Evolutionary conservation across 805 yeast species (phyloP).

Genomic region (Debaryomyces maramus): DNA sequence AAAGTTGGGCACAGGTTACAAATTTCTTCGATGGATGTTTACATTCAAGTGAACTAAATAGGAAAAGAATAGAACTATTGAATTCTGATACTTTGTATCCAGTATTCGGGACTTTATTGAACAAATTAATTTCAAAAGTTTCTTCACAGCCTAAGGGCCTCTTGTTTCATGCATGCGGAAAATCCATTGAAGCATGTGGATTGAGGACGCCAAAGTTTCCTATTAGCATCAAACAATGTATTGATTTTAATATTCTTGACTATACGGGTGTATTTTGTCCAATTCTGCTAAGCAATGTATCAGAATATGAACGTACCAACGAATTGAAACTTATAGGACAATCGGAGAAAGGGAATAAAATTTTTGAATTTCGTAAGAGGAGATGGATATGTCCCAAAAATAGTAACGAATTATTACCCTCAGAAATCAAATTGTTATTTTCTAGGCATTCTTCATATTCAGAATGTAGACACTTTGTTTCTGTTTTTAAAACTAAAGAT

Average conservation of each 20-base stretch:
- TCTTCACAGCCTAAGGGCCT: background rate
- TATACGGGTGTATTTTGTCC: slow-evolving; percentile 31
- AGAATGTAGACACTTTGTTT: slow-evolving; percentile 37
- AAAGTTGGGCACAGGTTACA: slow-evolving; percentile 45
- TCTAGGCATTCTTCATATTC: slow-evolving; percentile 50
- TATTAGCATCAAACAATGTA: slow-evolving; percentile 35
- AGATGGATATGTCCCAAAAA: slow-evolving; percentile 29
- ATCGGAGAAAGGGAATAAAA: slow-evolving; percentile 21
- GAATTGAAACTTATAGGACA: slow-evolving; percentile 13
- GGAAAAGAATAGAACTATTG: slow-evolving; percentile 2
- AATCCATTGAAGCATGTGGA: background rate
- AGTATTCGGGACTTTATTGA: background rate
- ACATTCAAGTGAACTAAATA: slow-evolving; percentile 8
- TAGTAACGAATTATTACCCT: slow-evolving; percentile 31
- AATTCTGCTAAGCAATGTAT: slow-evolving; percentile 15
- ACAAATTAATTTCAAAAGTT: background rate
- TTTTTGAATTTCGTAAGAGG: slow-evolving; percentile 23
- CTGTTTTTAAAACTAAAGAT: slow-evolving; percentile 36
- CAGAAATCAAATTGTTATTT: slow-evolving; percentile 37
- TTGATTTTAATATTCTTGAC: slow-evolving; percentile 37
- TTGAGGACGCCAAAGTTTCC: slow-evolving; percentile 8
- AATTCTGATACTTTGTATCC: background rate
- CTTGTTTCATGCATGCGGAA: slow-evolving; percentile 9
- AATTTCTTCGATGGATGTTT: slow-evolving; percentile 19
- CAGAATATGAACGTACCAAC: slow-evolving; percentile 10